Base-by-base conservation (phyloP, 2,329 filamentous ascomycete genomes). In the Lasiodiplodia hormozganensis region DNA sequence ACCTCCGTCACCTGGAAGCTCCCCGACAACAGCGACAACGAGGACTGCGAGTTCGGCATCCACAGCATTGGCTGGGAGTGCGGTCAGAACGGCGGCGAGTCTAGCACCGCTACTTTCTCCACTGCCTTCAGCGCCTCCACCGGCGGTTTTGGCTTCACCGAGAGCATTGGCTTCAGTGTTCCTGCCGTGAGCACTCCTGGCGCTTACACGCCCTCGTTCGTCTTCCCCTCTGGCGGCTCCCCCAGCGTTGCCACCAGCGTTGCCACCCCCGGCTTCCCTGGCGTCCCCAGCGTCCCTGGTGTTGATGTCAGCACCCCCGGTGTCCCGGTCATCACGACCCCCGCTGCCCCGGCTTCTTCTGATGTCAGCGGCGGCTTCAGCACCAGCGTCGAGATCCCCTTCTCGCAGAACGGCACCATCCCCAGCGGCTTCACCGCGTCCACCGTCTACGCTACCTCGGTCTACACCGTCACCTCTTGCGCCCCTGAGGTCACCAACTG, bases 41-140 rank as follows among this genome's bases (percentile, higher is more conserved):
- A 85, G 60, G 82, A 81, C 74, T 96, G 92, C 84, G 85, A 86
- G 74, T 86, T 97, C 74, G 89, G 89, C 74, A 87, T 96, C 74
- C 90, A 92, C 82, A 86, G 85, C 77, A 88, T 96, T 74, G 86
- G 84, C 73, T 96, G 95, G 81, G 88, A 94, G 83, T 96, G 93
- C 82, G 82, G 80, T 75, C 70, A 70, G 53, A 68, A 49, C 65
- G 74, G 66, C 69, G 76, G 66, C 69, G 76, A 52, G 34, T 51
- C 62, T 21, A 64, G 49, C 52, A 69, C 67, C 12, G 28, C 66
- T 31, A 34, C 43, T 21, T 47, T 34, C n/a, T 66, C 23, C 36
- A 54, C 49, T 40, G 40, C 23, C 25, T 49, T 31, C 40, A 49
- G 25, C 43, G 60, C 60, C n/a, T 36, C 60, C 11, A 64, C 60